Evolutionary conservation across 148 eudicot genomes (phyloP).

Genomic region (Limonium bicolor): DNA sequence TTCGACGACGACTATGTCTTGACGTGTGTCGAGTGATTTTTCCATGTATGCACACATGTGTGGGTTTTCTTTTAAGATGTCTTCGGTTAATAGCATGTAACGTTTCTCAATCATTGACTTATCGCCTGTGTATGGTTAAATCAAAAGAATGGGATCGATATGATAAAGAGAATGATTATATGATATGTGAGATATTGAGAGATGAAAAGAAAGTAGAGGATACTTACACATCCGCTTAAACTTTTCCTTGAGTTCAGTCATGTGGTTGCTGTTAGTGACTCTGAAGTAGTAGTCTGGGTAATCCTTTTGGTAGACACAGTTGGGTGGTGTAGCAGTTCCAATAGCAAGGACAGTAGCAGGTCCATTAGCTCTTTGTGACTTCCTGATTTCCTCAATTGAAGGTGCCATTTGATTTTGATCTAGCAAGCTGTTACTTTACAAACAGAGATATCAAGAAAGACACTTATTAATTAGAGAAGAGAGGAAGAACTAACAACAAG

Average conservation of each 20-base stretch:
- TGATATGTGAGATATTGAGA: too few species aligned
- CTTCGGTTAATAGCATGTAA: conserved; percentile 29
- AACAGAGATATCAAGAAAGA: too few species aligned
- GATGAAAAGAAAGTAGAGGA: too few species aligned
- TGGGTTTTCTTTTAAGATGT: conserved; percentile 18
- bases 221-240: conserved; percentile 16
- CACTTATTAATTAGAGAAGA: too few species aligned
- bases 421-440: too few species aligned
- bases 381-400: conserved; percentile 10
- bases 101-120: conserved; percentile 32
- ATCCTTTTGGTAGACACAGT: conserved; percentile 11
- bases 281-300: conserved; percentile 18
- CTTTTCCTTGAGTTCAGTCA: conserved; percentile 12
- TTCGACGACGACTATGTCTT: conserved; percentile 30
- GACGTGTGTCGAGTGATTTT: conserved; percentile 20
- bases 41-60: conserved; percentile 23
- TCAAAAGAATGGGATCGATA: neutral
- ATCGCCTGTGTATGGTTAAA: conserved; percentile 12
- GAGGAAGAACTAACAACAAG: too few species aligned
- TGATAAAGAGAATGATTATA: neutral
- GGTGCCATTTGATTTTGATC: conserved; percentile 6
- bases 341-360: conserved; percentile 12
- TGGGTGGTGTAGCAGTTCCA: conserved; percentile 13
- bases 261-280: conserved; percentile 17
- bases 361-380: conserved; percentile 13